These are phyloP conservation scores for Epichloe glyceriae DNA, from an alignment of 2,329 filamentous ascomycete genomes.

Conservation along the genomic window DNA sequence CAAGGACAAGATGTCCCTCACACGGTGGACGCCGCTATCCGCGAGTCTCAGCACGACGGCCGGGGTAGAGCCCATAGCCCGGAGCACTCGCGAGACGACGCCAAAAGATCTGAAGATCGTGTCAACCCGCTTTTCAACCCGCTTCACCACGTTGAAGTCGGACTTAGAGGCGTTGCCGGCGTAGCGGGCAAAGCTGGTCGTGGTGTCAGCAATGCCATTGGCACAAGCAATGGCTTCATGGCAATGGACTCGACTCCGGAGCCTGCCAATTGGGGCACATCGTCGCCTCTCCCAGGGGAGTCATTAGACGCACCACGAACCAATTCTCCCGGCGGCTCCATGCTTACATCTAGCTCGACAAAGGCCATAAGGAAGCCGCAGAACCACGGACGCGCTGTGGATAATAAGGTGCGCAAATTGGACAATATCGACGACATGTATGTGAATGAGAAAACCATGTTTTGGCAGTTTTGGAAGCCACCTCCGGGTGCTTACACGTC, in stretches of 20 bases:
- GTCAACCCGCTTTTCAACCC: conserved; percentile 26
- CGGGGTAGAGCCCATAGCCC: background rate
- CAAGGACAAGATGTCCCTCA: conserved; percentile 42
- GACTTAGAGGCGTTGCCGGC: conserved; percentile 31
- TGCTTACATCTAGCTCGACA: conserved; percentile 27
- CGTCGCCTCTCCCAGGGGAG: conserved; percentile 11
- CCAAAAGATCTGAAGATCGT: conserved; percentile 5
- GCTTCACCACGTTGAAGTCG: conserved; percentile 34
- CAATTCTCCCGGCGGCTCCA: conserved; percentile 24
- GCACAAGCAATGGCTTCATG: conserved; percentile 42
- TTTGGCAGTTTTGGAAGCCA: conserved; percentile 54
- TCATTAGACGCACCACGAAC: conserved; percentile 22
- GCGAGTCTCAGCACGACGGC: conserved; percentile 20
- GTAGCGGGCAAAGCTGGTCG: conserved; percentile 31
- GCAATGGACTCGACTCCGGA: conserved; percentile 16
- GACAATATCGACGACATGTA: conserved; percentile 37
- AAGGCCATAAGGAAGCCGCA: conserved; percentile 7
- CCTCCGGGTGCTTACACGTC: conserved; percentile 48
- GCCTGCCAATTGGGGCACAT: conserved; percentile 7
- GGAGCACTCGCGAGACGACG: background rate
- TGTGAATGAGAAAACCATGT: conserved; percentile 30
- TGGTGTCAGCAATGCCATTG: conserved; percentile 38
- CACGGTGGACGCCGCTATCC: conserved; percentile 31
- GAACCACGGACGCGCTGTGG: conserved; percentile 8
- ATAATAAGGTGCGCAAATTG: conserved; percentile 41